A percentile compares a stretch with the other conserved stretches of the same genome.
phyloP scores from a whole-genome alignment of 768 basidiomycete species.

The Mrakia hoshinonis region DNA sequence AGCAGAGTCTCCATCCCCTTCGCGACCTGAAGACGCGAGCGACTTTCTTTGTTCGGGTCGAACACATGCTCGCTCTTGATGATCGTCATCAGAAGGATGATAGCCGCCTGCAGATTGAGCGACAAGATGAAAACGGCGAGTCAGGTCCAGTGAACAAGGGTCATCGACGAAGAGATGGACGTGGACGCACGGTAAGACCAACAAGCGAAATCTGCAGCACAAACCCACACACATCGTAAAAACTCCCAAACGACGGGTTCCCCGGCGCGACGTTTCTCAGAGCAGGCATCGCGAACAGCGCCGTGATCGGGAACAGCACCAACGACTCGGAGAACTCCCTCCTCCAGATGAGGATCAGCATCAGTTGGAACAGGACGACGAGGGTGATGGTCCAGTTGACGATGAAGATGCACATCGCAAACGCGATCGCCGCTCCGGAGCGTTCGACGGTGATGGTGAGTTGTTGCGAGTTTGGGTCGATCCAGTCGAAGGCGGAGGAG shows the following conservation, averaged over 20 bases:
- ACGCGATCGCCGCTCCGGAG: background rate
- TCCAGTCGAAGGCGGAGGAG: too few species aligned
- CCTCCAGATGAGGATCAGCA: background rate
- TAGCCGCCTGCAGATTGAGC: background rate
- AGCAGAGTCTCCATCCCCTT: too few species aligned
- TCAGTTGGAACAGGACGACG: background rate
- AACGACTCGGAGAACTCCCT: background rate
- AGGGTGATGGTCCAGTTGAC: background rate
- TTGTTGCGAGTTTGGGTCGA: too few species aligned
- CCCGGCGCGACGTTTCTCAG: background rate
- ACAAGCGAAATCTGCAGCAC: too few species aligned
- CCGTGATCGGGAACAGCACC: background rate
- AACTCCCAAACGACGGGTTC: background rate
- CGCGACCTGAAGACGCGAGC: background rate
- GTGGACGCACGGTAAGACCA: too few species aligned
- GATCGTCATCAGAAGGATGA: background rate
- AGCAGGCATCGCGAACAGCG: background rate
- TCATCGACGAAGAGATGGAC: too few species aligned
- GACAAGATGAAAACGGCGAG: background rate
- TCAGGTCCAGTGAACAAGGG: too few species aligned
- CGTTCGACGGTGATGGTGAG: background rate
- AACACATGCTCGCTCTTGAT: background rate
- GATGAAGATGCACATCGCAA: background rate
- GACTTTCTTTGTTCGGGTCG: background rate
- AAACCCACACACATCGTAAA: background rate